A percentile compares a stretch with the other conserved stretches of the same genome.
phyloP scores from a whole-genome alignment of 352 stramenopile genomes.

The Pythium folliculosum region DNA sequence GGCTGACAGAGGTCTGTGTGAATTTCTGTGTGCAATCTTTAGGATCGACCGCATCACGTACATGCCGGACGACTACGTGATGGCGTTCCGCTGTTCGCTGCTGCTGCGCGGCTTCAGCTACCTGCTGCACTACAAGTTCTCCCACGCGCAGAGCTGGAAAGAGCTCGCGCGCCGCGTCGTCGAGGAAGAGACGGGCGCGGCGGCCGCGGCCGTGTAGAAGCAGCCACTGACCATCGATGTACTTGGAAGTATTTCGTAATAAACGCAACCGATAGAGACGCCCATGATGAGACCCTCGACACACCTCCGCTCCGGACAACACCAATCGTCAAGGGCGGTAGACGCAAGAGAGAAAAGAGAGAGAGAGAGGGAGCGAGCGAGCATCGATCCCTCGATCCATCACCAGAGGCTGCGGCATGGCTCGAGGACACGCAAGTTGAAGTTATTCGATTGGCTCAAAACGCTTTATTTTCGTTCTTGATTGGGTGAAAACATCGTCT shows the following conservation, averaged over 20 bases:
- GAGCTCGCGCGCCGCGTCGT: constrained; percentile 64
- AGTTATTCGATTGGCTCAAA: constrained; percentile 3
- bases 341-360: too few relatives aligned
- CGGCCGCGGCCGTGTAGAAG: not conserved
- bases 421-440: constrained; percentile 1
- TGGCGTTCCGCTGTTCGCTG: constrained; percentile 85
- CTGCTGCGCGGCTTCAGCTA: constrained; percentile 86
- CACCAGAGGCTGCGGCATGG: too few relatives aligned
- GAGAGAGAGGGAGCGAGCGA: too few relatives aligned
- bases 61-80: constrained; percentile 86
- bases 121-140: constrained; percentile 85
- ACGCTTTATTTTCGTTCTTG: not conserved
- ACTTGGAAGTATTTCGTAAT: not conserved
- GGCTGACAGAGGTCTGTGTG: not conserved
- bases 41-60: constrained; percentile 82
- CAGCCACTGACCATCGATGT: not conserved
- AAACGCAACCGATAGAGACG: constrained; percentile 9
- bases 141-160: constrained; percentile 82
- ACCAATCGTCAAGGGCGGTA: too few relatives aligned
- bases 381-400: too few relatives aligned
- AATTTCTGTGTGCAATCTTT: not conserved
- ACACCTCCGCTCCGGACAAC: too few relatives aligned
- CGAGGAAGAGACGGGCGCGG: constrained; percentile 36
- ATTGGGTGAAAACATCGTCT: constrained; percentile 9
- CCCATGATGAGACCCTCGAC: not conserved